Percentiles rank a stretch among this genome's conserved stretches.
Conservation (phyloP, 306 rosid genomes). For the Cicer chorassanicum region DNA sequence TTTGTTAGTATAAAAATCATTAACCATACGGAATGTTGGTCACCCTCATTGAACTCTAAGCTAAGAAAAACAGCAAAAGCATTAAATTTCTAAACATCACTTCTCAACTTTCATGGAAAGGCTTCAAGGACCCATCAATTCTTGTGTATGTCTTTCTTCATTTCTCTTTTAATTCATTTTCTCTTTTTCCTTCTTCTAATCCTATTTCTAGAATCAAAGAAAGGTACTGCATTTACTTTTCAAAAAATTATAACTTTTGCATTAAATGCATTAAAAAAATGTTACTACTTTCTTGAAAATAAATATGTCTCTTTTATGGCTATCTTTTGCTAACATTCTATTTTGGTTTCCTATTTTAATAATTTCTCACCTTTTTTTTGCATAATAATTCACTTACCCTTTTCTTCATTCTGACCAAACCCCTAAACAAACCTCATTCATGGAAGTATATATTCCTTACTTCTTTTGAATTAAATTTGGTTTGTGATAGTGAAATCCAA, state of each 20-base stretch:
- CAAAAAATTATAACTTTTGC: conserved; percentile 40
- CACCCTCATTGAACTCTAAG: conserved; percentile 36
- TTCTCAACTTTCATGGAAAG: conserved; percentile 71
- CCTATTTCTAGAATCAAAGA: conserved; percentile 50
- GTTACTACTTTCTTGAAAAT: conserved; percentile 46
- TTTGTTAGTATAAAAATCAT: conserved; percentile 55
- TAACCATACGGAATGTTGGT: conserved; percentile 72
- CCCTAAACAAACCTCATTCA: conserved; percentile 32
- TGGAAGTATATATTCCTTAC: conserved; percentile 48
- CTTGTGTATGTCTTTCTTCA: conserved; percentile 65
- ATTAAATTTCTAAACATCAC: conserved; percentile 45
- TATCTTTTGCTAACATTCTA: conserved; percentile 47
- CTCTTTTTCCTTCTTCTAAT: conserved; percentile 36
- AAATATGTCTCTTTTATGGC: conserved; percentile 35
- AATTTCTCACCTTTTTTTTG: conserved; percentile 40
- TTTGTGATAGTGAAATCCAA: conserved; percentile 42
- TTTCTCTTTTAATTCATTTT: not conserved
- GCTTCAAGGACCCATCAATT: conserved; percentile 84
- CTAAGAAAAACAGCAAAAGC: conserved; percentile 19
- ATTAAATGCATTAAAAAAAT: conserved; percentile 57
- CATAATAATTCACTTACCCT: conserved; percentile 29
- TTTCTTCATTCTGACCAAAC: conserved; percentile 45
- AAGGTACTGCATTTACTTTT: conserved; percentile 58
- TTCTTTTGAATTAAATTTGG: conserved; percentile 39
- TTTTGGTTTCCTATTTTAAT: conserved; percentile 43